phyloP scores from a whole-genome alignment of 805 yeast genomes.

The Citeromyces matritensis region DNA sequence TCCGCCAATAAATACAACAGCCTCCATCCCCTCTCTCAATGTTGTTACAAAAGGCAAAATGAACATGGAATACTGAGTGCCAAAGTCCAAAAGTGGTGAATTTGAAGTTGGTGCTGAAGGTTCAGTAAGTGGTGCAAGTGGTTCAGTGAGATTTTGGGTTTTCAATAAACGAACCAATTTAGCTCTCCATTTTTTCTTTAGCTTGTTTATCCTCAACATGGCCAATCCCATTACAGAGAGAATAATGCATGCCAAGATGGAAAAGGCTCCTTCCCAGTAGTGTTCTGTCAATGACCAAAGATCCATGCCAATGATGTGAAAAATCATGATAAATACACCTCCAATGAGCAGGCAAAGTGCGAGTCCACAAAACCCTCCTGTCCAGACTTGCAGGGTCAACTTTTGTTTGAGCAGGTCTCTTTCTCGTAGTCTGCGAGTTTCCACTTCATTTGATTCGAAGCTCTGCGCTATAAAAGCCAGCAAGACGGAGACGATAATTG shows the following conservation, averaged over 20 bases:
- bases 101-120: neutral
- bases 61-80: constrained; percentile 67
- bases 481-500: constrained; percentile 30
- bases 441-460: constrained; percentile 1
- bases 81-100: constrained; percentile 1
- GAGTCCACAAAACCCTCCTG: constrained; percentile 25
- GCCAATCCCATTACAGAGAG: constrained; percentile 30
- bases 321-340: constrained; percentile 19
- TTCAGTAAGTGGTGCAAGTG: too few relatives aligned
- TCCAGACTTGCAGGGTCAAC: constrained; percentile 24
- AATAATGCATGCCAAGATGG: constrained; percentile 25
- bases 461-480: constrained; percentile 25
- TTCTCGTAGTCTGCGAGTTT: neutral
- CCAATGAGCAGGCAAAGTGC: constrained; percentile 23
- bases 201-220: constrained; percentile 23
- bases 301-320: constrained; percentile 25
- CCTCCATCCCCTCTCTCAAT: constrained; percentile 94
- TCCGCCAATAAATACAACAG: constrained; percentile 92
- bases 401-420: constrained; percentile 2
- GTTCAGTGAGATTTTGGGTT: neutral
- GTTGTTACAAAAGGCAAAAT: constrained; percentile 82
- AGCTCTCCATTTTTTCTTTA: constrained; percentile 27
- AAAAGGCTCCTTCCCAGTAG: constrained; percentile 30
- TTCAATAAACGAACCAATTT: constrained; percentile 14
- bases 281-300: constrained; percentile 29